Evolutionary conservation across 495 filamentous ascomycete genomes (phyloP), one percentile per base, ranked within the genome.

Genomic region (Lasiosphaeriaceae sp.): DNA sequence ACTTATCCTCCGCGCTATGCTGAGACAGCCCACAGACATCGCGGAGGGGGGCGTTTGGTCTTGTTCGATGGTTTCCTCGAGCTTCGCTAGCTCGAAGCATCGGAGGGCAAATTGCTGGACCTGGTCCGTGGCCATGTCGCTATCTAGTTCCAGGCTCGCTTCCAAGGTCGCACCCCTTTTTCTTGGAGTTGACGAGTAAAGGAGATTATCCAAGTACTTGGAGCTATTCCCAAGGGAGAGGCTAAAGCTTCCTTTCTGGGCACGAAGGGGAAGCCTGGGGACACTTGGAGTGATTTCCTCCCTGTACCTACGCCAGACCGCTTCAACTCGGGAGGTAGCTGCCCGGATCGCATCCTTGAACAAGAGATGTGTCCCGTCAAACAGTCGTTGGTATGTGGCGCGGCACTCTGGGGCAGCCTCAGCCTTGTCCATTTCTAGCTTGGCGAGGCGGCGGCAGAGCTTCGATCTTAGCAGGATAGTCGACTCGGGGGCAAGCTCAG

Each of bases 361-460:
- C 0, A 17, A 19, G 3, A 66, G 46, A 69, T 71, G 74, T 17
- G 51, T 50, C 6, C 3, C 46, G 11, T 64, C 55, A n/a, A 68
- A 35, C 12, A 35, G 31, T 12, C 31, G 43, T 9, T 41, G 50
- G 9, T 16, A n/a, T 20, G 50, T 61, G 9, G 60, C 31, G 7
- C 12, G 31, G 31, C 12, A 35, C 31, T 35, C 31, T 35, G 31
- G 31, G n/a, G n/a, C n/a, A n/a, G n/a, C 59, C 24, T 1, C 63
- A 45, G 11, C 34, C 11, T 41, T 60, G 20, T 80, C 73, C 12
- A 59, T 53, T 39, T 86, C 80, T 6, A 87, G 47, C 65, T 88
- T 87, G 4, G 77, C 79, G 45, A 87, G 69, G 14, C 85, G 83
- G 26, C 83, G 79, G 54, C 78, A 80, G 14, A 88, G 71, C 56